Evolutionary conservation across 1,139 yeast genomes (phyloP).

Genomic region (Sugiyamaella neomexicana): DNA sequence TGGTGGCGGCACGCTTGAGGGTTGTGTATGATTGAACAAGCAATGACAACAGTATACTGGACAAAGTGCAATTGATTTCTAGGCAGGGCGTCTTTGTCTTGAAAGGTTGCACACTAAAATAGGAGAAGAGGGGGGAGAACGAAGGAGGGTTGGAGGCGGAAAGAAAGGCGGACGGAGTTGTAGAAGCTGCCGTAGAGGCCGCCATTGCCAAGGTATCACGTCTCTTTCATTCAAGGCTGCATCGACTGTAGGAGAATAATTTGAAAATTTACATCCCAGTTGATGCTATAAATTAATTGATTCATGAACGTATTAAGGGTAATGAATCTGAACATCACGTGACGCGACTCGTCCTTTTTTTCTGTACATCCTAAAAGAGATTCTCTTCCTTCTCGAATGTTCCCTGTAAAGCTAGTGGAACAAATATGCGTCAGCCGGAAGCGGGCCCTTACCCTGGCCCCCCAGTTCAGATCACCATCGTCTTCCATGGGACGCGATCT

Average conservation of each 20-base stretch:
- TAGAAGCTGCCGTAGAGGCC: background rate
- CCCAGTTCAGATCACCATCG: background rate
- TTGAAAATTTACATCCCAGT: too few species aligned
- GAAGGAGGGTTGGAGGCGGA: background rate
- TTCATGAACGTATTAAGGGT: too few species aligned
- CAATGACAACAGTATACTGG: background rate
- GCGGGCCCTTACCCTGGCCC: conserved; percentile 1
- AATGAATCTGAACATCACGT: too few species aligned
- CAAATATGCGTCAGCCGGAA: background rate
- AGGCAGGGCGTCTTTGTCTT: background rate
- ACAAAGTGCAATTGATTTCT: too few species aligned
- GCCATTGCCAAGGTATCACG: background rate
- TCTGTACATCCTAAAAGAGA: background rate
- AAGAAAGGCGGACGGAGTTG: background rate
- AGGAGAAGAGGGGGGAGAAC: background rate
- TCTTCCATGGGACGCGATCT: conserved; percentile 10
- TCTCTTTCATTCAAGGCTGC: background rate
- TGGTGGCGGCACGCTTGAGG: background rate
- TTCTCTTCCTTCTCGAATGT: conserved; percentile 10
- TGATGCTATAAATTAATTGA: too few species aligned
- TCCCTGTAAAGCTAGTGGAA: conserved; percentile 7
- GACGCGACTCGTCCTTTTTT: too few species aligned
- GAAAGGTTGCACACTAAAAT: background rate
- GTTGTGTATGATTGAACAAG: background rate
- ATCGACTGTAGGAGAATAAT: too few species aligned